A percentile compares a stretch with the other conserved stretches of the same genome.
phyloP scores from a whole-genome alignment of 2,329 filamentous ascomycete species.

The Hirsutella thompsonii region DNA sequence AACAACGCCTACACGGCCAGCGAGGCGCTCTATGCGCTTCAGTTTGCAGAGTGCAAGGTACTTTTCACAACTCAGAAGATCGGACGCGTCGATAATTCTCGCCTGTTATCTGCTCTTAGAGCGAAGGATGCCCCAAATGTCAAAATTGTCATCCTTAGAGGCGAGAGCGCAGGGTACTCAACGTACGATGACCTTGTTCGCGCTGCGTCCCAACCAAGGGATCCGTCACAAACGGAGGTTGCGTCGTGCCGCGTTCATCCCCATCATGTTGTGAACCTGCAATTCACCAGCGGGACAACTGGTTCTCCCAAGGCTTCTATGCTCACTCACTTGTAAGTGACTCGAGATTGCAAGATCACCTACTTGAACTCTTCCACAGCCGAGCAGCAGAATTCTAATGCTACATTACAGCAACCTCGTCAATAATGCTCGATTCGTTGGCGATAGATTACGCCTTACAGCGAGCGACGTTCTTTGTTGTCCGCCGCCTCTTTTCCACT shows the following conservation, averaged over 20 bases:
- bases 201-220: no score
- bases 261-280: constrained; percentile 59
- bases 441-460: constrained; percentile 60
- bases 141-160: constrained; percentile 48
- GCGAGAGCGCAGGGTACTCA: constrained; percentile 37
- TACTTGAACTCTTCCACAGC: background rate
- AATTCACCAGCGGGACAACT: constrained; percentile 66
- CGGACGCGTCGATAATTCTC: constrained; percentile 49
- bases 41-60: constrained; percentile 58
- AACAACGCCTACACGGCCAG: constrained; percentile 72
- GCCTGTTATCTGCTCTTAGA: constrained; percentile 41
- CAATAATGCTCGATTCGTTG: constrained; percentile 58
- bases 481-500: constrained; percentile 75
- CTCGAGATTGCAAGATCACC: background rate
- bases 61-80: constrained; percentile 62
- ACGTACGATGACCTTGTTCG: constrained; percentile 48
- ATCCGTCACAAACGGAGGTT: no score
- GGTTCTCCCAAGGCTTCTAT: constrained; percentile 62
- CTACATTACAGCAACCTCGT: constrained; percentile 35
- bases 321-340: constrained; percentile 51
- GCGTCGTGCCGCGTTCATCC: constrained; percentile 44
- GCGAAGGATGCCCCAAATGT: constrained; percentile 24
- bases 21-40: constrained; percentile 58
- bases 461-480: constrained; percentile 61
- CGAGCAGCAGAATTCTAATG: no score